Base-by-base conservation (phyloP, 208 protist species). In the Cochliopodium minus region DNA sequence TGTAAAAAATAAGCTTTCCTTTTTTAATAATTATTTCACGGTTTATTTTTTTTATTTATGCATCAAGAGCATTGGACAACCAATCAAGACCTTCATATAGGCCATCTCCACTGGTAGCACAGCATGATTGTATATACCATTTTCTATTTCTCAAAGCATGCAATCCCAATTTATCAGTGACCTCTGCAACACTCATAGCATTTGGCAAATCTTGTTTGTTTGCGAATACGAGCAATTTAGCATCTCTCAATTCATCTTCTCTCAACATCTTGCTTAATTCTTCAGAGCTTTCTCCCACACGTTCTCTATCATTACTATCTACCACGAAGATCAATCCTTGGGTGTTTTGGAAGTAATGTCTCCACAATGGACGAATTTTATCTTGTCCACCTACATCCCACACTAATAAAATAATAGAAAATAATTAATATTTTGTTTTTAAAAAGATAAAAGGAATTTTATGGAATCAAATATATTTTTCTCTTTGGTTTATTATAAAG, bases 141-240 rank as follows among this genome's bases (percentile, higher is more conserved):
- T 78, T 81, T 47, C 81, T 83, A 65, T 93, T 72, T 61, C 77
- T 77, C 48, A 96, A 70, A 23, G 75, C 65, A 34, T 91, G 72
- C 35, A 97, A 78, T 6, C 85, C 86, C 1, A 97, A 76, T 72
- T 88, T 87, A 60, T 96, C 88, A 6, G 82, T 88, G 38, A 98
- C 79, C 71, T 96, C 90, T 5, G 79, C 85, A 11, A 78, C 86
- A 61, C 76, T 85, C 81, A 96, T 92, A 13, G 92, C 90, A 69
- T 96, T 93, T 30, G 92, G 88, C 33, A 98, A 62, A 79, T 97
- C 92, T 73, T 98, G 90, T 74, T 98, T 98, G 85, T 98, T 97
- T n/a, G 92, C 92, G 55, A 96, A 96, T 5, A 97, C 87, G 4
- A 98, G 81, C 10, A 97, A 67, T 5, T 82, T 66, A 6, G 88